Evolutionary conservation across 768 basidiomycete genomes (phyloP).

Genomic region (Mycena haematopus): DNA sequence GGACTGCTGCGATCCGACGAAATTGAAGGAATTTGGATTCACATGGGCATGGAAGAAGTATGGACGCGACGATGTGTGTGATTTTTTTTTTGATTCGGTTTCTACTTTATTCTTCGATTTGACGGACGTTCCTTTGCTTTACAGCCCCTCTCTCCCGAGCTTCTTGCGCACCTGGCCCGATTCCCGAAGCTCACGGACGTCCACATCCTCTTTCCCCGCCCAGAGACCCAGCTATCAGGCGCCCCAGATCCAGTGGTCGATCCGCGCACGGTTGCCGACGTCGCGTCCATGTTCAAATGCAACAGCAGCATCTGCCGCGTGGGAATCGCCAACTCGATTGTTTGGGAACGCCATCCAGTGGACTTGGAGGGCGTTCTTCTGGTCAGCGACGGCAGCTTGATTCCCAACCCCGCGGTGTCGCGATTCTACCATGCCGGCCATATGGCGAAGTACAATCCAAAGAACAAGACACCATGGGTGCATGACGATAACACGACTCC

Average conservation of each 20-base stretch:
- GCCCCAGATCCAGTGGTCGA: conserved; percentile 3
- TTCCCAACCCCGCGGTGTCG: conserved; percentile 2
- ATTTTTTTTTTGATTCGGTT: not conserved
- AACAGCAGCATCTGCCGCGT: conserved; percentile 14
- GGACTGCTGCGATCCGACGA: conserved; percentile 13
- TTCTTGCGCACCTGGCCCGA: conserved; percentile 23
- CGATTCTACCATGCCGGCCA: conserved; percentile 23
- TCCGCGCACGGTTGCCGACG: not conserved
- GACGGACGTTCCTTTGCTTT: not conserved
- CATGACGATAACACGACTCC: conserved; percentile 11
- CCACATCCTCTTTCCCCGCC: conserved; percentile 34
- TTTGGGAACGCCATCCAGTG: conserved; percentile 19
- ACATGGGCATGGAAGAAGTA: conserved; percentile 6
- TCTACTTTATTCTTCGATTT: not conserved
- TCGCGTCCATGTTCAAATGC: conserved; percentile 10
- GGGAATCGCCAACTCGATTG: conserved; percentile 23
- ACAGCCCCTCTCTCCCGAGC: conserved; percentile 25
- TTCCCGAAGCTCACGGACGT: conserved; percentile 31
- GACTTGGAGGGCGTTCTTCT: conserved; percentile 2
- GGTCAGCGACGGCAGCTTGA: conserved; percentile 20
- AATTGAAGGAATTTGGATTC: conserved; percentile 18
- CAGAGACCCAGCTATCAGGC: conserved; percentile 13
- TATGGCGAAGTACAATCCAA: not conserved
- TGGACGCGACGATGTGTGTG: conserved; percentile 12
- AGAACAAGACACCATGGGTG: not conserved